Evolutionary conservation across 1,284 basidiomycete genomes (phyloP), one percentile per base, ranked within the genome.

Genomic region (Fomitopsis betulina): DNA sequence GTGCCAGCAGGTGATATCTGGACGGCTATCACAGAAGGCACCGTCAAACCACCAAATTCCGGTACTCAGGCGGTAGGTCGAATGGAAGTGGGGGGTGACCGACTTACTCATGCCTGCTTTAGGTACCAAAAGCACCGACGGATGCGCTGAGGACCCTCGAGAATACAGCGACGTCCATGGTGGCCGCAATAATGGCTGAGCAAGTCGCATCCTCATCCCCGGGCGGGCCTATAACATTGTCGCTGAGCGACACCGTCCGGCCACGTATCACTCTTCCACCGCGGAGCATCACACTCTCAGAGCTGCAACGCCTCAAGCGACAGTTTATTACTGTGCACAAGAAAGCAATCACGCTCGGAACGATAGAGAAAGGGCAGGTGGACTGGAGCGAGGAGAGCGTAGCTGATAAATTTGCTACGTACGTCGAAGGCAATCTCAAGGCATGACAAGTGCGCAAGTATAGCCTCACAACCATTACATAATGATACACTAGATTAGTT

Each of bases 271-370:
- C 70, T 2, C 80, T 95, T 9, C 91, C 91, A 1, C 67, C 80
- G 21, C 87, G 90, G 15, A 79, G 78, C 53, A 68, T 95, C 25
- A 92, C 93, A 19, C 78, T 96, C 21, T 86, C 91, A 0, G 93
- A 95, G 73, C 76, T 96, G 56, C 93, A 95, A 70, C 79, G 94
- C 27, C 76, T 89, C 53, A 96, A 96, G 70, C 80, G 94, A 50
- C 93, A 95, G 68, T 97, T 95, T 68, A 89, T 96, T 37, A 84
- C 83, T 1, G 81, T 91, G 39, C 93, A 96, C 71, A 92, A 89
- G 68, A 93, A 92, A 65, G 91, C 91, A n/a, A 87, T 94, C 61
- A 90, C 87, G 8, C 81, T 91, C 5, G 90, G 91, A 19, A 87
- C 89, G n/a, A 86, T 84, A 13, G 91, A 93, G 63, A 89, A 86